Evolutionary conservation across 129 eudicot genomes (phyloP).

Genomic region (Artemisia tridentata): DNA sequence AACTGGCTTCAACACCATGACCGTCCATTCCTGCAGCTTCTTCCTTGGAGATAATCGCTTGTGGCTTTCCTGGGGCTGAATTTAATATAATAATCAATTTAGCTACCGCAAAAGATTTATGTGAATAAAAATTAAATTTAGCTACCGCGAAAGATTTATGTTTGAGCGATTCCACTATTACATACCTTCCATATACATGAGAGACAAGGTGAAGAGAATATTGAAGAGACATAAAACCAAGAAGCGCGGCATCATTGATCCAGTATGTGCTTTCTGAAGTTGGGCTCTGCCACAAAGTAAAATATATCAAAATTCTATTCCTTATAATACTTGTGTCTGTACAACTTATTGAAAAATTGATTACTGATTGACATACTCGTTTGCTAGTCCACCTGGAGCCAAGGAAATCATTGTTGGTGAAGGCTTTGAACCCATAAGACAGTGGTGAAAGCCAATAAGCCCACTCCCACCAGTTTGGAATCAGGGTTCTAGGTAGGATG

Average conservation of each 20-base stretch:
- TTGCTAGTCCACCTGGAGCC: slow-evolving; percentile 47
- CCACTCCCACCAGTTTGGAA: slow-evolving; percentile 62
- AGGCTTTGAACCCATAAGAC: slow-evolving; percentile 50
- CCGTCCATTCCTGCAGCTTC: slow-evolving; percentile 37
- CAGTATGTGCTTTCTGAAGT: slow-evolving; percentile 48
- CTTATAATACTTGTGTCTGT: background rate
- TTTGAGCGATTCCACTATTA: no score
- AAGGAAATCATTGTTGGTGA: slow-evolving; percentile 53
- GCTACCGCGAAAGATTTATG: no score
- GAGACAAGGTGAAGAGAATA: slow-evolving; percentile 47
- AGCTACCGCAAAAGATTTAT: no score
- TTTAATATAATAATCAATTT: no score
- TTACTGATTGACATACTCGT: slow-evolving; percentile 27
- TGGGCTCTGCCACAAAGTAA: slow-evolving; percentile 38
- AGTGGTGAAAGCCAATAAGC: slow-evolving; percentile 62
- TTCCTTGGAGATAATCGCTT: slow-evolving; percentile 61
- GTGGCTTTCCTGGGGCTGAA: slow-evolving; percentile 63
- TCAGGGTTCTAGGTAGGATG: slow-evolving; percentile 54
- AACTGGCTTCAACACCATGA: slow-evolving; percentile 12
- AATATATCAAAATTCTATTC: background rate
- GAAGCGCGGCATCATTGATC: slow-evolving; percentile 46
- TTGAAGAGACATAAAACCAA: slow-evolving; percentile 48
- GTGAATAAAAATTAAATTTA: no score
- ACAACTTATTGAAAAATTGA: background rate
- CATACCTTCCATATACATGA: slow-evolving; percentile 34